These are phyloP conservation scores for Endoconidiophora polonica DNA, from an alignment of 2,329 filamentous ascomycete species.

Conservation along the genomic window DNA sequence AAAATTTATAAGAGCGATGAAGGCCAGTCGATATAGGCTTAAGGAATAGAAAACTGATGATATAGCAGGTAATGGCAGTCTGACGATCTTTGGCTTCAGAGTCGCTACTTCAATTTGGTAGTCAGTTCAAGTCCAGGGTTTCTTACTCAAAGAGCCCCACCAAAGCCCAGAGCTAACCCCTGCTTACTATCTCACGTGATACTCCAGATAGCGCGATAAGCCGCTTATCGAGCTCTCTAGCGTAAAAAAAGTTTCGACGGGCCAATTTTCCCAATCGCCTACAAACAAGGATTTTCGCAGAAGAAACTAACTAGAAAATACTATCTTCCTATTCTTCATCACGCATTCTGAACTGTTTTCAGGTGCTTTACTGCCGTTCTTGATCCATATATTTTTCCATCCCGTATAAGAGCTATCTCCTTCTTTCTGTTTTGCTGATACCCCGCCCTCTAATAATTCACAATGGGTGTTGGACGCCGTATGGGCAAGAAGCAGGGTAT, in stretches of 20 bases:
- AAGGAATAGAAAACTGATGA: no score
- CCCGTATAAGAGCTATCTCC: not conserved
- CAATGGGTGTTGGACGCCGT: slow-evolving; percentile 76
- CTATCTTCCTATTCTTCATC: slow-evolving; percentile 1
- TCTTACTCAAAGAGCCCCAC: slow-evolving; percentile 1
- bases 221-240: slow-evolving; percentile 10
- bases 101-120: no score
- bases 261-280: slow-evolving; percentile 15
- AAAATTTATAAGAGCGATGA: no score
- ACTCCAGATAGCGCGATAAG: not conserved
- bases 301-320: not conserved
- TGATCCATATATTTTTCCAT: not conserved
- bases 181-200: slow-evolving; percentile 5
- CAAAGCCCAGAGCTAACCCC: not conserved
- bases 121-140: no score
- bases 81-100: no score
- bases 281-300: not conserved
- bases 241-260: slow-evolving; percentile 25
- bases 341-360: slow-evolving; percentile 6
- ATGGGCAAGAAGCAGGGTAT: slow-evolving; percentile 94
- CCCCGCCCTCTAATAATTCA: slow-evolving; percentile 19
- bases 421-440: not conserved
- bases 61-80: no score
- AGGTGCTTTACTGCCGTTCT: not conserved
- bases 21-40: no score